phyloP scores from a whole-genome alignment of 2,329 filamentous ascomycete genomes.

The Microdochium nivale region DNA sequence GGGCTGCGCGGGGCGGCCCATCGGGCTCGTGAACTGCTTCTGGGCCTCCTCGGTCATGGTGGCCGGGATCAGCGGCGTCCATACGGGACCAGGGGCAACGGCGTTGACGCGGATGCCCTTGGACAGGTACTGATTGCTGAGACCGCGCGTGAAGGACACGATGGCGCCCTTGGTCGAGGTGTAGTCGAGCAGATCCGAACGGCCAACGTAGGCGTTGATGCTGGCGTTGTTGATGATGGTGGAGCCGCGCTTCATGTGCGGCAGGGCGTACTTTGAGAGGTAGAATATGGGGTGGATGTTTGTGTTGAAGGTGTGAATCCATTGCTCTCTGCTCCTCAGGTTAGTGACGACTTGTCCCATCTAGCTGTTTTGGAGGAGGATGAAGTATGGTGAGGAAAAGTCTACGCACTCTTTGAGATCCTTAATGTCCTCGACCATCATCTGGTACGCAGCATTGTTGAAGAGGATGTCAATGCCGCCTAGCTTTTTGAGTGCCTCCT shows the following conservation, averaged over 20 bases:
- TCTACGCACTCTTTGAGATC: conserved; percentile 57
- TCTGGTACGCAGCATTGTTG: conserved; percentile 69
- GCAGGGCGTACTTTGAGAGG: conserved; percentile 67
- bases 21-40: conserved; percentile 64
- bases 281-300: conserved; percentile 82
- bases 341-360: no score
- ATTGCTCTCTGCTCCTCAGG: conserved; percentile 54
- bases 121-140: conserved; percentile 65
- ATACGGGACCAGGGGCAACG: conserved; percentile 69
- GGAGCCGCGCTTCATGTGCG: conserved; percentile 65
- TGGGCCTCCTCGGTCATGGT: conserved; percentile 65
- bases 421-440: conserved; percentile 62
- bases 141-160: conserved; percentile 66
- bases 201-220: conserved; percentile 75
- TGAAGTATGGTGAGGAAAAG: not conserved
- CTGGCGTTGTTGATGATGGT: conserved; percentile 82
- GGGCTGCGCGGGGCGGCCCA: conserved; percentile 71
- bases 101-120: conserved; percentile 55
- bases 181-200: conserved; percentile 74
- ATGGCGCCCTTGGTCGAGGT: conserved; percentile 74
- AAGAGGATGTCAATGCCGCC: conserved; percentile 65
- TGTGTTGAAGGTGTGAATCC: conserved; percentile 69
- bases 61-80: conserved; percentile 66
- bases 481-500: conserved; percentile 56
- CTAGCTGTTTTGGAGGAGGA: no score